These are phyloP conservation scores for Fusarium phyllophilum DNA, from an alignment of 2,329 filamentous ascomycete genomes.

Conservation along the genomic window DNA sequence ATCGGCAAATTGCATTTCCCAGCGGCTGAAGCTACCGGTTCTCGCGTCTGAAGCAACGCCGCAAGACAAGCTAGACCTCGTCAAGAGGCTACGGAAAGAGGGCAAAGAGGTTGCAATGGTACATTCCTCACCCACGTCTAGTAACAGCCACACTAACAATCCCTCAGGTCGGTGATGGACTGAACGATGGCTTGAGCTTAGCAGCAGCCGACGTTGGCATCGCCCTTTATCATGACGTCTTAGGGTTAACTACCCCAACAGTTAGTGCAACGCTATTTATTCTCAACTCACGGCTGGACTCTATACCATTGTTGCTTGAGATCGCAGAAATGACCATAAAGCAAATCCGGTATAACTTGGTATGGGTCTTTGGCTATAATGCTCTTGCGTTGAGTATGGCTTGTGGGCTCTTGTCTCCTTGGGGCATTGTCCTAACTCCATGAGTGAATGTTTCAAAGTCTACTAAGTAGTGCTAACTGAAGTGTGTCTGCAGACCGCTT, in stretches of 20 bases:
- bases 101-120: background rate
- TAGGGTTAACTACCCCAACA: background rate
- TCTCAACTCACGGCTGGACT: background rate
- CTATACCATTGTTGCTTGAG: background rate
- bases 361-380: background rate
- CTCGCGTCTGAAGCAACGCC: background rate
- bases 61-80: background rate
- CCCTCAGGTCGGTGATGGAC: background rate
- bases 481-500: background rate
- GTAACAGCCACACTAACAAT: background rate
- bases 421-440: background rate
- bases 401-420: background rate
- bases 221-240: background rate
- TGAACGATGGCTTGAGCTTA: background rate
- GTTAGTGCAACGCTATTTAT: background rate
- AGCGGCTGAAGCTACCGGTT: background rate
- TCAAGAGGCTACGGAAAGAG: background rate
- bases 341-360: background rate
- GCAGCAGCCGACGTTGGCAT: background rate
- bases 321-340: background rate
- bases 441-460: background rate
- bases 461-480: background rate
- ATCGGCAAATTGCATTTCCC: background rate
- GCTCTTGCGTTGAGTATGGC: background rate
- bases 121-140: rapidly evolving